phyloP scores from a whole-genome alignment of 2,329 filamentous ascomycete species.

The Hirsutella rhossiliensis region DNA sequence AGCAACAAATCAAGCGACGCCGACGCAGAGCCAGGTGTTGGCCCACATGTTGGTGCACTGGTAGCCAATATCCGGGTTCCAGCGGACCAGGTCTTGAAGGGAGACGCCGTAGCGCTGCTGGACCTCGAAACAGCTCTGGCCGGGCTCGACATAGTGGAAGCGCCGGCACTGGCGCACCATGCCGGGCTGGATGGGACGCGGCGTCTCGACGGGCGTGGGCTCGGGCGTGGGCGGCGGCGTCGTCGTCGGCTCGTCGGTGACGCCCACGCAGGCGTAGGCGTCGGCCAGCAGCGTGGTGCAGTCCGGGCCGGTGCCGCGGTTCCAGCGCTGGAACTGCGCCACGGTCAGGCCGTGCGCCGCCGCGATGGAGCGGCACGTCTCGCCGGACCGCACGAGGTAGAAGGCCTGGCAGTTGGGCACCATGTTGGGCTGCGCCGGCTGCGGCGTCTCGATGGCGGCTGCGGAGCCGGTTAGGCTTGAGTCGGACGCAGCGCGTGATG shows the following conservation, averaged over 20 bases:
- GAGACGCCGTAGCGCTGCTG: conserved; percentile 8
- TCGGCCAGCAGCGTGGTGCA: conserved; percentile 11
- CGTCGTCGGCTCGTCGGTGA: not conserved
- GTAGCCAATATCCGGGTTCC: conserved; percentile 17
- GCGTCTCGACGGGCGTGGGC: conserved; percentile 1
- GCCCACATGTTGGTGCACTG: conserved; percentile 13
- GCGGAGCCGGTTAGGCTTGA: too few species aligned
- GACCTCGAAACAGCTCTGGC: conserved; percentile 9
- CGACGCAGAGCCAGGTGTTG: conserved; percentile 5
- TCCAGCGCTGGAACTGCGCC: conserved; percentile 14
- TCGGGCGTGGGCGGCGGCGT: not conserved
- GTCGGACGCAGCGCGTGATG: too few species aligned
- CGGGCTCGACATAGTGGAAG: conserved; percentile 6
- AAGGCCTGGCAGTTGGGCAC: conserved; percentile 2
- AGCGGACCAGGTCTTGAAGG: conserved; percentile 10
- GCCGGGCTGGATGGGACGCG: conserved; percentile 3
- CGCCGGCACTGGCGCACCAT: conserved; percentile 4
- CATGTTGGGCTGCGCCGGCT: conserved; percentile 1
- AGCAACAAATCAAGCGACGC: not conserved
- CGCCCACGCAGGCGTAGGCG: conserved; percentile 5
- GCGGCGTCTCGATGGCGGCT: not conserved
- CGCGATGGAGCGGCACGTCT: conserved; percentile 9
- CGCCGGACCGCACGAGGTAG: conserved; percentile 5
- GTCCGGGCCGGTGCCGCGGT: conserved; percentile 13
- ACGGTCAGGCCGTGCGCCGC: conserved; percentile 8